phyloP scores from a whole-genome alignment of 768 basidiomycete species.

The Boletales sp. region DNA sequence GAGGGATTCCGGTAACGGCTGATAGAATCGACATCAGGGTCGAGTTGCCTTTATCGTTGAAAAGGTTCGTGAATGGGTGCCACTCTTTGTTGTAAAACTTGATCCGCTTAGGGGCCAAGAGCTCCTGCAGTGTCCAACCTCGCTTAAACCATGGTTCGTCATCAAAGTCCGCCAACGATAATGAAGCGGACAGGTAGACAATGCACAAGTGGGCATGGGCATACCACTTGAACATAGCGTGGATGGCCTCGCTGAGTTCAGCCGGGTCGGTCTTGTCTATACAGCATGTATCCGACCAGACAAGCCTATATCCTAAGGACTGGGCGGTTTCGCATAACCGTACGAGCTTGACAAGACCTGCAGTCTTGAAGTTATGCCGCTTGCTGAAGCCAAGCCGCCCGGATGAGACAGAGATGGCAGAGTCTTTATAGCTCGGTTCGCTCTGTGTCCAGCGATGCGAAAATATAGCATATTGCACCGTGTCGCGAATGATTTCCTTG shows the following conservation, averaged over 20 bases:
- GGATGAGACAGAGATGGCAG: background rate
- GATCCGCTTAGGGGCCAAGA: constrained; percentile 24
- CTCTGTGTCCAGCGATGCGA: constrained; percentile 22
- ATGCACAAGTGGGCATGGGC: constrained; percentile 27
- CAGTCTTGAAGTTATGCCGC: background rate
- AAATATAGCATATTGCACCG: constrained; percentile 22
- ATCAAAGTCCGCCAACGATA: constrained; percentile 9
- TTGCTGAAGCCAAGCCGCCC: constrained; percentile 1
- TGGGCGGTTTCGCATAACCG: constrained; percentile 21
- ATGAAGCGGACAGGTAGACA: constrained; percentile 19
- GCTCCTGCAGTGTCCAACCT: constrained; percentile 25
- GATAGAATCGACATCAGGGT: constrained; percentile 10
- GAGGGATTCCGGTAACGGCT: constrained; percentile 18
- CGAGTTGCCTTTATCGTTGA: constrained; percentile 16
- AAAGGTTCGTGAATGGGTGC: constrained; percentile 10
- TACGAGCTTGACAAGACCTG: constrained; percentile 15
- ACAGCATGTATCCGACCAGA: constrained; percentile 32
- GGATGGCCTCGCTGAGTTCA: constrained; percentile 31
- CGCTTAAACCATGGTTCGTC: constrained; percentile 25
- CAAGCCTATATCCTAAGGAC: constrained; percentile 13
- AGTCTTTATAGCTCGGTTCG: constrained; percentile 22
- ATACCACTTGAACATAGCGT: constrained; percentile 34
- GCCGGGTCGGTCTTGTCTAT: constrained; percentile 23
- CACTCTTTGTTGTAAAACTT: constrained; percentile 25
- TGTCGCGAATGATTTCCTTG: constrained; percentile 13